These are phyloP conservation scores for Pelargonium citronellum DNA, from an alignment of 441 rosid species.

Conservation along the genomic window DNA sequence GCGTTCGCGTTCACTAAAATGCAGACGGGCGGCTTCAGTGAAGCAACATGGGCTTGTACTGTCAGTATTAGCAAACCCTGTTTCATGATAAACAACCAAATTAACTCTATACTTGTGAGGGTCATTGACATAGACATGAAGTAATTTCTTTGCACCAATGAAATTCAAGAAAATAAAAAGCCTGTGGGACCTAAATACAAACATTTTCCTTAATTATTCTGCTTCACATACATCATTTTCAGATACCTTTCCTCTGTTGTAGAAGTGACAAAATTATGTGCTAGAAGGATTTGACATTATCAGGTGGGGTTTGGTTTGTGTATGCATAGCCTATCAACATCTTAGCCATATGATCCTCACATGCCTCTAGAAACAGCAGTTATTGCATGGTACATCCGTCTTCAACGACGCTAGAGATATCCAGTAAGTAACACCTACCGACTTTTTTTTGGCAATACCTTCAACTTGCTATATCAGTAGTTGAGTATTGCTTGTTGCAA, in stretches of 20 bases:
- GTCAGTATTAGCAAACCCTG: slow-evolving; percentile 72
- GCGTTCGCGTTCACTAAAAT: slow-evolving; percentile 12
- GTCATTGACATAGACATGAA: not conserved
- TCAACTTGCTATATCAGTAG: no score
- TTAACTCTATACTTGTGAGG: not conserved
- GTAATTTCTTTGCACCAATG: no score
- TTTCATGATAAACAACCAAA: slow-evolving; percentile 7
- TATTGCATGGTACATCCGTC: slow-evolving; percentile 13
- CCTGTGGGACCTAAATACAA: no score
- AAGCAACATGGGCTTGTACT: slow-evolving; percentile 49
- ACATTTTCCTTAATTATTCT: no score
- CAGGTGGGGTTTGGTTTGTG: not conserved
- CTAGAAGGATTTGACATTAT: not conserved
- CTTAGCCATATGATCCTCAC: slow-evolving; percentile 14
- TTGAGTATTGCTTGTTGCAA: no score
- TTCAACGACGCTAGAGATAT: slow-evolving; percentile 17
- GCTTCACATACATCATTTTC: no score
- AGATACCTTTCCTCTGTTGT: no score
- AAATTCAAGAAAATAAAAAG: no score
- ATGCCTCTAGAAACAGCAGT: slow-evolving; percentile 12
- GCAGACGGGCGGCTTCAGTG: slow-evolving; percentile 42
- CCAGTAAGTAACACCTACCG: not conserved
- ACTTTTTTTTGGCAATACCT: not conserved
- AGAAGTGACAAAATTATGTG: slow-evolving; percentile 1
- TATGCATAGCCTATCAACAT: slow-evolving; percentile 1